Conservation (phyloP, 2,329 filamentous ascomycete species). For the Botryosphaeria dothidea region DNA sequence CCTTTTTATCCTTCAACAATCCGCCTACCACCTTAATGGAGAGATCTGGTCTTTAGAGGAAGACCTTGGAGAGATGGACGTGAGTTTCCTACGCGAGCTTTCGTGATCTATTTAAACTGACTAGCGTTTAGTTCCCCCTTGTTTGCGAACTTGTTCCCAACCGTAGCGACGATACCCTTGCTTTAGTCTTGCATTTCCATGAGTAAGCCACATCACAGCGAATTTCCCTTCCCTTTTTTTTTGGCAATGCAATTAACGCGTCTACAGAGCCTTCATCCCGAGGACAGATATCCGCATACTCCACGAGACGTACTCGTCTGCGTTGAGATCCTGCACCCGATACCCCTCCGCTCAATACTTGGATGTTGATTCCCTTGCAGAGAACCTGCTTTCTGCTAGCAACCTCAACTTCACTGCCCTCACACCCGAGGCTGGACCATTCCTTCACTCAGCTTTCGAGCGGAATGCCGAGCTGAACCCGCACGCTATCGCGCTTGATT, state of each 20-base stretch:
- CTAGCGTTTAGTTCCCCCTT: constrained; percentile 57
- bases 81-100: not conserved
- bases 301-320: constrained; percentile 31
- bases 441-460: constrained; percentile 44
- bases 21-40: constrained; percentile 46
- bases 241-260: not conserved
- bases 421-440: constrained; percentile 6
- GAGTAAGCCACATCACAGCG: not conserved
- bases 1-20: constrained; percentile 75
- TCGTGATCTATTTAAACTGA: not conserved
- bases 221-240: too few species aligned
- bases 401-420: constrained; percentile 26
- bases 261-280: constrained; percentile 25
- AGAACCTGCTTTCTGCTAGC: constrained; percentile 27
- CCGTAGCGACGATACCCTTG: constrained; percentile 52
- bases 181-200: constrained; percentile 62
- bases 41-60: constrained; percentile 53
- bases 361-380: constrained; percentile 29
- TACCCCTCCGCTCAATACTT: constrained; percentile 26
- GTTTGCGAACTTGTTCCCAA: constrained; percentile 73
- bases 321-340: constrained; percentile 28
- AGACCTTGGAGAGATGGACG: constrained; percentile 66
- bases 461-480: constrained; percentile 32
- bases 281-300: constrained; percentile 31
- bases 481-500: constrained; percentile 39